Conservation (phyloP, 2,329 filamentous ascomycete species). For the Ophidiomyces ophidiicola region DNA sequence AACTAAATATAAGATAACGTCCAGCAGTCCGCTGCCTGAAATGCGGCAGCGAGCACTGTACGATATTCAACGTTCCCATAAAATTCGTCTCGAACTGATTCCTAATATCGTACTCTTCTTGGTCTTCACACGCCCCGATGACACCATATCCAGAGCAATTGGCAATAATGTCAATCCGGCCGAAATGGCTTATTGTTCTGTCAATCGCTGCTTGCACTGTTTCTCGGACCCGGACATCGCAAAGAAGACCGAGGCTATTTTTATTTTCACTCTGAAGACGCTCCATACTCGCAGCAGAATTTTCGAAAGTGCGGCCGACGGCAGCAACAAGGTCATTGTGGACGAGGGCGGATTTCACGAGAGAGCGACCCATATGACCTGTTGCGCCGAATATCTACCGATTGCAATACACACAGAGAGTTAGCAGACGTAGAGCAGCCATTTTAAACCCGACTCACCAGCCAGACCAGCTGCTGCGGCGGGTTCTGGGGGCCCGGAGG, state of each 20-base stretch:
- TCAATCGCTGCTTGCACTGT: conserved; percentile 64
- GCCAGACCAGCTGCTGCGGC: conserved; percentile 70
- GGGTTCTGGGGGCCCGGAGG: conserved; percentile 62
- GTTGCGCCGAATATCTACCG: conserved; percentile 78
- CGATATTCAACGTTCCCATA: conserved; percentile 86
- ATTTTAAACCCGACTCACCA: conserved; percentile 45
- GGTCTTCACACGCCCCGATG: conserved; percentile 90
- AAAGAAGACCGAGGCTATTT: conserved; percentile 63
- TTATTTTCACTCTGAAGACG: conserved; percentile 50
- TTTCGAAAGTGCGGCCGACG: conserved; percentile 72
- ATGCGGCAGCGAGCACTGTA: conserved; percentile 76
- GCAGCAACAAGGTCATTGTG: conserved; percentile 76
- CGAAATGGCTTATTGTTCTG: conserved; percentile 59
- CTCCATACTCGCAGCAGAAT: conserved; percentile 58
- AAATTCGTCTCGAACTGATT: conserved; percentile 98
- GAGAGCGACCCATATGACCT: conserved; percentile 88
- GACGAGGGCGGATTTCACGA: conserved; percentile 68
- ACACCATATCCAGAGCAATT: conserved; percentile 95
- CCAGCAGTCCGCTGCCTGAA: conserved; percentile 66
- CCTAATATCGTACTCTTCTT: conserved; percentile 85
- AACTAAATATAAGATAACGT: conserved; percentile 88
- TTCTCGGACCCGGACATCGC: conserved; percentile 72
- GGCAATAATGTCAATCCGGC: conserved; percentile 73
- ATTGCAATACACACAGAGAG: too few relatives aligned
- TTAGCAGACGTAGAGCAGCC: background rate